Evolutionary conservation across 331 rosid species (phyloP).

Genomic region (Phaseolus coccineus): DNA sequence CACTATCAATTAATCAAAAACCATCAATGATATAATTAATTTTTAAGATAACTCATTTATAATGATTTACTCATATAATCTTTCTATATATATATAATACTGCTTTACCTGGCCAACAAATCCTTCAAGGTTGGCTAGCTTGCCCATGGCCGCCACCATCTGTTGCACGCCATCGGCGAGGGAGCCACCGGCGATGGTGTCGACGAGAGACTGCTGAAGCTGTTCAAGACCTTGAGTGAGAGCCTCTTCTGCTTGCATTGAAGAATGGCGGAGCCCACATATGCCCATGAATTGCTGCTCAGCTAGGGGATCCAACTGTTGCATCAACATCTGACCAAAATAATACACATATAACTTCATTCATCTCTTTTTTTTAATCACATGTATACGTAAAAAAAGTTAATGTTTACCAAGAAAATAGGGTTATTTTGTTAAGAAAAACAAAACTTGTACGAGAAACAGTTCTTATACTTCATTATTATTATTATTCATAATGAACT

Average conservation of each 20-base stretch:
- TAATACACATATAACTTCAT: neutral
- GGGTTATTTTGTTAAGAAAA: neutral
- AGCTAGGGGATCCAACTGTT: slow-evolving; percentile 84
- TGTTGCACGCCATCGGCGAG: slow-evolving; percentile 75
- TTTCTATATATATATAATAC: too few species aligned
- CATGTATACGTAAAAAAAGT: neutral
- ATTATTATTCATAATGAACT: too few species aligned
- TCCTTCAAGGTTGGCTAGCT: slow-evolving; percentile 83
- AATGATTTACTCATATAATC: too few species aligned
- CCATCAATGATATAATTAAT: too few species aligned
- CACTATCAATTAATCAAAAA: too few species aligned
- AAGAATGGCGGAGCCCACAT: slow-evolving; percentile 65
- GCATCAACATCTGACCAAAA: slow-evolving; percentile 60
- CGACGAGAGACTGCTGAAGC: slow-evolving; percentile 74
- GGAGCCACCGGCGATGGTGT: slow-evolving; percentile 68
- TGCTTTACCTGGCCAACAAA: slow-evolving; percentile 77
- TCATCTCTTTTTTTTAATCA: neutral
- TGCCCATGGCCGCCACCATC: slow-evolving; percentile 78
- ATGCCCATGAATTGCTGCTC: slow-evolving; percentile 86
- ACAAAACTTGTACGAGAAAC: neutral
- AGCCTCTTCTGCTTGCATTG: slow-evolving; percentile 89
- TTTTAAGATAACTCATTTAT: too few species aligned
- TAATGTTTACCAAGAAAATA: neutral
- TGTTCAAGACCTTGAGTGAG: slow-evolving; percentile 87
- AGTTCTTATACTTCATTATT: neutral